Base-by-base conservation (phyloP, 2,329 filamentous ascomycete genomes). In the Neodidymelliopsis sp. region DNA sequence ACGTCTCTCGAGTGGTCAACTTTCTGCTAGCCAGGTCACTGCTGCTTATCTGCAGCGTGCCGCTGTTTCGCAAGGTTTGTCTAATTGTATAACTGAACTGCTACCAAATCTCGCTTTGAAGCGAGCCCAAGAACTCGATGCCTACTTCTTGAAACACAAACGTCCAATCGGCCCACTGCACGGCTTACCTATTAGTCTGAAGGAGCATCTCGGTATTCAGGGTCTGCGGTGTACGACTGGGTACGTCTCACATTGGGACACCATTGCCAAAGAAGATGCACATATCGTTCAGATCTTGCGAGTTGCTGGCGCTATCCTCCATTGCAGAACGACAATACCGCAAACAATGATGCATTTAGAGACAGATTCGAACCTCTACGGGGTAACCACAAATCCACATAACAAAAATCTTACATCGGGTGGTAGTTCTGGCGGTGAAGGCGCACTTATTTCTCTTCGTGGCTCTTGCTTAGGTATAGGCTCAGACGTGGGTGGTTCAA, bases 341-440 rank as follows among this genome's bases (percentile, higher is more conserved):
- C 81, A 84, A 60, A 78, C 75, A 4, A 64, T 67, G 57, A 82
- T 83, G 79, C 79, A 81, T 54, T 62, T 81, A 8, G 81, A 82
- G 57, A 81, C 78, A 2, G 73, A 68, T 43, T 79, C 64, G 38
- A 82, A 81, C 52, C 55, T 82, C 15, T 81, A 78, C 47, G 80
- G 80, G 2, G 70, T 75, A 0, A 84, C 82, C 0, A 73, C 78
- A 8, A 84, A 84, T 56, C 81, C 82, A 0, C 76, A 75, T 62
- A 83, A 84, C 60, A 72, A 70, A 1, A 74, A 69, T 2, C 62
- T 84, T 18, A 80, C 80, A 0, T 60, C 74, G 13, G 82, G 82
- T 5, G 82, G 82, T 2, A 80, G 77, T 4, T 81, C 78, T 6
- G 82, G 83, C 30, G 82, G 82, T 33, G 82, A 85, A 66, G 81